These are phyloP conservation scores for Forsythia suspensa DNA, from an alignment of 257 asterid genomes.

Conservation along the genomic window DNA sequence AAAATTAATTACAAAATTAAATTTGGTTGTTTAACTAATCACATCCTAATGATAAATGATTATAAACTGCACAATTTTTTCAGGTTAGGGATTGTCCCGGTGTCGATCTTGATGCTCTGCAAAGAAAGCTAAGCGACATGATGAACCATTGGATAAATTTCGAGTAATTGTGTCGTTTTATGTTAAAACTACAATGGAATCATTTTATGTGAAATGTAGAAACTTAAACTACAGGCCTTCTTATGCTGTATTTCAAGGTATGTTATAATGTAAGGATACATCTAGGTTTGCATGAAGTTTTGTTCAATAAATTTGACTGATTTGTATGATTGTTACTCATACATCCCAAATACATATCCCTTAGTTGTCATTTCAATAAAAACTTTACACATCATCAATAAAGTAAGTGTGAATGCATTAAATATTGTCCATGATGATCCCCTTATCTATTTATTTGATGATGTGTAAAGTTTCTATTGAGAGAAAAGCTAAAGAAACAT, in stretches of 20 bases:
- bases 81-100: constrained; percentile 15
- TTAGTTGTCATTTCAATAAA: too few relatives aligned
- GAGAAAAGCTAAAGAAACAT: too few relatives aligned
- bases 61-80: not conserved
- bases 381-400: too few relatives aligned
- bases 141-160: not conserved
- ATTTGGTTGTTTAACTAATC: not conserved
- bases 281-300: too few relatives aligned
- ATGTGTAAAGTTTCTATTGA: too few relatives aligned
- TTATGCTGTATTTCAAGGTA: not conserved
- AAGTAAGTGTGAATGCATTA: too few relatives aligned
- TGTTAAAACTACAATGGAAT: not conserved
- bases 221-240: not conserved
- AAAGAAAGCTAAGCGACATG: not conserved
- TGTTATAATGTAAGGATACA: not conserved
- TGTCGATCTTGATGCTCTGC: constrained; percentile 12
- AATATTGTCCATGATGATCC: too few relatives aligned
- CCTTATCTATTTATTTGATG: too few relatives aligned
- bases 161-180: not conserved
- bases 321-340: too few relatives aligned
- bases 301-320: too few relatives aligned
- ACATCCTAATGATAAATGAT: not conserved
- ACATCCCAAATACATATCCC: too few relatives aligned
- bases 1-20: not conserved
- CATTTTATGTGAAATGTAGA: not conserved